These are phyloP conservation scores for Alternaria gansuensis DNA, from an alignment of 2,329 filamentous ascomycete species.

Conservation along the genomic window DNA sequence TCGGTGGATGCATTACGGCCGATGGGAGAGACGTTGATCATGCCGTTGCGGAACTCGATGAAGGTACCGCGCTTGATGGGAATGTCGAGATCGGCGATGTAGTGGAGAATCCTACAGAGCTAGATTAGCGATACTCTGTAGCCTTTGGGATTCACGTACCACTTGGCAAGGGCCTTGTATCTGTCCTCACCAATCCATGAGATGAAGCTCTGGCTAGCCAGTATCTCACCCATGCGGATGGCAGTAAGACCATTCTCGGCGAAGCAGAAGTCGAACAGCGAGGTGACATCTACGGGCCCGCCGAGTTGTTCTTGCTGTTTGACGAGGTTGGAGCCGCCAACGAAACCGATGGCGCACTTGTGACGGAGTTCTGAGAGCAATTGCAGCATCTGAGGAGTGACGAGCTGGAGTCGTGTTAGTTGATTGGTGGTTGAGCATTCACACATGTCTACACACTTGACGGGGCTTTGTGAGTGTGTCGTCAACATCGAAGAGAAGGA, in stretches of 20 bases:
- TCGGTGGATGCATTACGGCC: conserved; percentile 83
- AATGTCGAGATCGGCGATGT: conserved; percentile 83
- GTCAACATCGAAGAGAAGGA: conserved; percentile 96
- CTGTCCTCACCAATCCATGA: conserved; percentile 84
- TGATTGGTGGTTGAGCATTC: not conserved
- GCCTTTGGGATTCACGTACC: conserved; percentile 32
- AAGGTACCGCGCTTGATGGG: conserved; percentile 86
- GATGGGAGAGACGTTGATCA: conserved; percentile 86
- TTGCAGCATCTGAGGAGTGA: conserved; percentile 81
- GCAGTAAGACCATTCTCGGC: conserved; percentile 95
- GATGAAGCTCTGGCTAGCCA: conserved; percentile 88
- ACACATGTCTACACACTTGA: conserved; percentile 60
- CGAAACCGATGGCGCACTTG: conserved; percentile 88
- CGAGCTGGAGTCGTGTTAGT: conserved; percentile 60
- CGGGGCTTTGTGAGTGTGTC: conserved; percentile 87
- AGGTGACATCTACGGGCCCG: conserved; percentile 71
- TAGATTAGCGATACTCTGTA: not conserved
- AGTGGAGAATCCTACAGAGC: conserved; percentile 68
- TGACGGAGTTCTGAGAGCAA: conserved; percentile 82
- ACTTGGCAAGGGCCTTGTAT: conserved; percentile 81
- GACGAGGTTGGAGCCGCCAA: conserved; percentile 87
- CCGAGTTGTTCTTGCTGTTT: conserved; percentile 98
- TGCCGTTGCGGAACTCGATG: conserved; percentile 88
- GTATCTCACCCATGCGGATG: conserved; percentile 79
- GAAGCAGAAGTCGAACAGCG: conserved; percentile 97